These are phyloP conservation scores for Pochonia chlamydosporia DNA, from an alignment of 2,329 filamentous ascomycete genomes.

Conservation along the genomic window DNA sequence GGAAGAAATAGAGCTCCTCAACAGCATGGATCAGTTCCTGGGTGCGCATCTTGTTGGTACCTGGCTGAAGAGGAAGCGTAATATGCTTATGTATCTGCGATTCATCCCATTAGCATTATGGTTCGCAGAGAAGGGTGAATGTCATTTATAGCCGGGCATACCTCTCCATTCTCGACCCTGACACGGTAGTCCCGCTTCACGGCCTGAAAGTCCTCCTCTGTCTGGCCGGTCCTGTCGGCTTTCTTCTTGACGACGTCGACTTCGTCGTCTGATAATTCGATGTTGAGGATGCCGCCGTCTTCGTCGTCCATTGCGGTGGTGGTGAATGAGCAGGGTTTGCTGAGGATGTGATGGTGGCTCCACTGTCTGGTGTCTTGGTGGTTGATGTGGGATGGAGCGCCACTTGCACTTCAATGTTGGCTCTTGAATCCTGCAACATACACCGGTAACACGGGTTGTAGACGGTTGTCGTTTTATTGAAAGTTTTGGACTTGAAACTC, in stretches of 20 bases:
- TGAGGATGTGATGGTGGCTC: neutral
- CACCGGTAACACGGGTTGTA: no score
- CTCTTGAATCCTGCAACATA: no score
- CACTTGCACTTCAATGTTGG: no score
- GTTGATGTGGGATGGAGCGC: no score
- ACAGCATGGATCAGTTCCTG: slow-evolving; percentile 50
- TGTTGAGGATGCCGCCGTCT: slow-evolving; percentile 22
- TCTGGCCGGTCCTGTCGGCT: slow-evolving; percentile 34
- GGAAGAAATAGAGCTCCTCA: slow-evolving; percentile 53
- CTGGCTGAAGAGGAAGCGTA: slow-evolving; percentile 31
- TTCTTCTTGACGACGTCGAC: slow-evolving; percentile 10
- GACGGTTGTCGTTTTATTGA: no score
- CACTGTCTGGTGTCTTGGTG: neutral
- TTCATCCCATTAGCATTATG: neutral
- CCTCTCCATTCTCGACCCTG: slow-evolving; percentile 51
- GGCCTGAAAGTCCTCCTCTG: slow-evolving; percentile 43
- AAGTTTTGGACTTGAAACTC: no score
- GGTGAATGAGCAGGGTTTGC: neutral
- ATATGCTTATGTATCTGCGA: slow-evolving; percentile 38
- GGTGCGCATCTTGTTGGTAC: slow-evolving; percentile 37
- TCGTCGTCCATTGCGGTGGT: slow-evolving; percentile 21
- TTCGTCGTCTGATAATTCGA: slow-evolving; percentile 26
- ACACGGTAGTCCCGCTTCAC: slow-evolving; percentile 38
- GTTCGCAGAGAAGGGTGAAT: no score
- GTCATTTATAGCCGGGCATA: slow-evolving; percentile 29